Evolutionary conservation across 306 rosid species (phyloP).

Genomic region (Lupinus albus): DNA sequence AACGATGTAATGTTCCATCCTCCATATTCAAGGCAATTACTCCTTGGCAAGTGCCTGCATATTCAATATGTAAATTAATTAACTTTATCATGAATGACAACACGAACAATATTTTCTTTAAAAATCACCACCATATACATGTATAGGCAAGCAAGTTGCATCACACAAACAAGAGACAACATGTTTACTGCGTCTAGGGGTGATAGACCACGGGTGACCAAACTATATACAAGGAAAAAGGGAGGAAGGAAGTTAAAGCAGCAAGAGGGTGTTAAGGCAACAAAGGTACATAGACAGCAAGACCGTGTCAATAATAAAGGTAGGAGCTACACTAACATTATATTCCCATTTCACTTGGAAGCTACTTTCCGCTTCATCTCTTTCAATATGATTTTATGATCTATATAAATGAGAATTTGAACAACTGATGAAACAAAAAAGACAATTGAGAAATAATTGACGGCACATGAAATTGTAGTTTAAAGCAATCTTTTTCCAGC

Average conservation of each 20-base stretch:
- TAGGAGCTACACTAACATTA: background rate
- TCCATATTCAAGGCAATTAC: slow-evolving; percentile 88
- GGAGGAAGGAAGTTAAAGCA: no score
- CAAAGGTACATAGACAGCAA: no score
- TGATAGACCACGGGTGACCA: no score
- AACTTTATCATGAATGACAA: slow-evolving; percentile 5
- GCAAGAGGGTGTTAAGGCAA: no score
- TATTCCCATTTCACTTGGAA: background rate
- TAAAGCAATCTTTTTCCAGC: background rate
- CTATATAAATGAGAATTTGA: background rate
- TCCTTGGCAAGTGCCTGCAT: slow-evolving; percentile 88
- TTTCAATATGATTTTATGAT: background rate
- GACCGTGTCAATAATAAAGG: background rate
- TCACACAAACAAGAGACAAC: background rate
- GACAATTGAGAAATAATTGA: background rate
- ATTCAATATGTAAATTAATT: slow-evolving; percentile 38
- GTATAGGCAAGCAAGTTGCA: no score
- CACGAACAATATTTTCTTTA: background rate
- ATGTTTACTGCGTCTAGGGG: slow-evolving; percentile 47
- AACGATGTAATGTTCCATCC: slow-evolving; percentile 92
- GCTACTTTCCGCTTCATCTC: background rate
- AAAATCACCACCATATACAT: no score
- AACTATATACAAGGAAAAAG: no score
- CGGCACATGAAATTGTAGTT: slow-evolving; percentile 8
- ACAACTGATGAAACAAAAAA: background rate